phyloP scores from a whole-genome alignment of 805 yeast genomes.

The Zygotorulaspora danielsina region DNA sequence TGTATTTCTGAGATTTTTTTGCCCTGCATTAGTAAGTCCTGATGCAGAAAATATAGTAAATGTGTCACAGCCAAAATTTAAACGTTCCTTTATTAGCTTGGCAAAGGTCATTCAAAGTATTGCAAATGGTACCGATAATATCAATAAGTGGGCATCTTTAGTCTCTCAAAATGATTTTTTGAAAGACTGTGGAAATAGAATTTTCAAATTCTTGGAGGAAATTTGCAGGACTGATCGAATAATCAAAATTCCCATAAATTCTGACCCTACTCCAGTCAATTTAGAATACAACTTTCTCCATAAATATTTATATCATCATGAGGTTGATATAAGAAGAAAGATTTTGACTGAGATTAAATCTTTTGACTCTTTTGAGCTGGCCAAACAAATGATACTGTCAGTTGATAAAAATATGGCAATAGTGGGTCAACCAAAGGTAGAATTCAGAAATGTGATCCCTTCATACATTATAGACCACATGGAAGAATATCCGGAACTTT shows the following conservation, averaged over 20 bases:
- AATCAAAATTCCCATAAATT: slow-evolving; percentile 21
- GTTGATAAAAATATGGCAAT: slow-evolving; percentile 46
- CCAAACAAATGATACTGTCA: slow-evolving; percentile 34
- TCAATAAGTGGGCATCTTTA: slow-evolving; percentile 62
- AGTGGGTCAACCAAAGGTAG: slow-evolving; percentile 58
- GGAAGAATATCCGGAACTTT: slow-evolving; percentile 48
- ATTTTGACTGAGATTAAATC: slow-evolving; percentile 18
- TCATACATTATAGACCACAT: slow-evolving; percentile 46
- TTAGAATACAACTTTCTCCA: slow-evolving; percentile 43
- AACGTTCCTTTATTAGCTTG: slow-evolving; percentile 68
- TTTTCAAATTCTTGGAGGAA: slow-evolving; percentile 41
- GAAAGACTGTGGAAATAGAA: slow-evolving; percentile 36
- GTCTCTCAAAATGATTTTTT: slow-evolving; percentile 41
- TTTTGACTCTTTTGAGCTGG: slow-evolving; percentile 19
- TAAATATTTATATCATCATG: slow-evolving; percentile 47
- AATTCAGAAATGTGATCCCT: slow-evolving; percentile 54
- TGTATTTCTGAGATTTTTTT: slow-evolving; percentile 70
- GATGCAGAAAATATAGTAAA: slow-evolving; percentile 46
- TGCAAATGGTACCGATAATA: slow-evolving; percentile 72
- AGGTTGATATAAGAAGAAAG: slow-evolving; percentile 37
- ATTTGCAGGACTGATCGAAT: slow-evolving; percentile 30
- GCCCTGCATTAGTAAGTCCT: slow-evolving; percentile 90
- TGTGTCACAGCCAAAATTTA: slow-evolving; percentile 39
- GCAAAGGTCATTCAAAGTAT: slow-evolving; percentile 83
- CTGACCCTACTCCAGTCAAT: slow-evolving; percentile 20